Percentiles rank a stretch among this genome's conserved stretches.
Evolutionary conservation across 2,329 filamentous ascomycete species (phyloP).

Genomic region (Orbilia oligospora): DNA sequence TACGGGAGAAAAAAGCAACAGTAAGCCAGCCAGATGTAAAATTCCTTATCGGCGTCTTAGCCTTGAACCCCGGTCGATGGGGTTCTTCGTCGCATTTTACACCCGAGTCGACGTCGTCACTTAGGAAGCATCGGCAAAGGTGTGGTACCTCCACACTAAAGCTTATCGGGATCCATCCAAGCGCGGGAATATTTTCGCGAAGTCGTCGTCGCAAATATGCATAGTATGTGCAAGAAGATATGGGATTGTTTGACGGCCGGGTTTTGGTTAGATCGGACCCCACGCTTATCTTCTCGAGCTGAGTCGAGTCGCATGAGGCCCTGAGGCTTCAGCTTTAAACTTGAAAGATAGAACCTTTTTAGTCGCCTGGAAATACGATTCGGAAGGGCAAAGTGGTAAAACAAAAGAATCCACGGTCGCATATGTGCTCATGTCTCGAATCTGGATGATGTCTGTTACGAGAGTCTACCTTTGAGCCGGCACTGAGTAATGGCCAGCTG

Average conservation of each 20-base stretch:
- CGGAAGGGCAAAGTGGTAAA: slow-evolving; percentile 33
- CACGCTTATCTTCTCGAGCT: slow-evolving; percentile 38
- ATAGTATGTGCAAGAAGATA: slow-evolving; percentile 25
- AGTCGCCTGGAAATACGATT: slow-evolving; percentile 24
- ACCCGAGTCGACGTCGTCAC: slow-evolving; percentile 38
- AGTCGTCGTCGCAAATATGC: slow-evolving; percentile 29
- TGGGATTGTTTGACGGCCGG: not conserved
- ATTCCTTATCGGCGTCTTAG: slow-evolving; percentile 61
- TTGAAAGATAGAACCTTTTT: not conserved
- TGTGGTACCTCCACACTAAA: slow-evolving; percentile 60
- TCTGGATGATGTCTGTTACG: slow-evolving; percentile 2
- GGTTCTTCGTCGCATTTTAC: slow-evolving; percentile 33
- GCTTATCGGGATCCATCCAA: slow-evolving; percentile 55
- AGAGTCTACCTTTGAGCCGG: slow-evolving; percentile 2
- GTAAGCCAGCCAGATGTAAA: slow-evolving; percentile 10
- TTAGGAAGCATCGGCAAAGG: slow-evolving; percentile 14
- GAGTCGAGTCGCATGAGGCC: slow-evolving; percentile 20
- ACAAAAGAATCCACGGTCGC: slow-evolving; percentile 28
- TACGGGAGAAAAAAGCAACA: slow-evolving; percentile 37
- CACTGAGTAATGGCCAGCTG: not conserved
- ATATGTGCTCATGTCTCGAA: slow-evolving; percentile 22
- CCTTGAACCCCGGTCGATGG: slow-evolving; percentile 29
- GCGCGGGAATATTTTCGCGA: slow-evolving; percentile 57
- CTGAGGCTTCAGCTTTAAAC: not conserved
- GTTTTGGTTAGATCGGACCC: slow-evolving; percentile 23